phyloP scores from a whole-genome alignment of 176 grass and related monocot species.

The Juncus inflexus region DNA sequence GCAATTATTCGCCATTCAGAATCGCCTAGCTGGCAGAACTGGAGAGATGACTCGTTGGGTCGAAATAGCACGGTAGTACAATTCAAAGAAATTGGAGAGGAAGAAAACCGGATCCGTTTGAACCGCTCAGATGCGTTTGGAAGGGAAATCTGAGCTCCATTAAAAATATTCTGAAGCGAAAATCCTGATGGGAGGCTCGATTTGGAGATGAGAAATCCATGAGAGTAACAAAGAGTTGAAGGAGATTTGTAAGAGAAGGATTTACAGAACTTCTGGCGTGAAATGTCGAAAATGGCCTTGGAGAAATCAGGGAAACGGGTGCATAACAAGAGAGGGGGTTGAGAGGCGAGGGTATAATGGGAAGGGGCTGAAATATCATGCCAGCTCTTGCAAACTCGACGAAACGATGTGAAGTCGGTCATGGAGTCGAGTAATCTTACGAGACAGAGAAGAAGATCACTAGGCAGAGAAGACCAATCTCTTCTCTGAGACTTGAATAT shows the following conservation, averaged over 20 bases:
- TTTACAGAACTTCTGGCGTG: constrained; percentile 40
- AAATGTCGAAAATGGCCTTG: constrained; percentile 49
- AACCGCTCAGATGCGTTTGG: not conserved
- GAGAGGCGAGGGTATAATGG: constrained; percentile 33
- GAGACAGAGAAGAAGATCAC: constrained; percentile 37
- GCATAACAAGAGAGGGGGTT: constrained; percentile 45
- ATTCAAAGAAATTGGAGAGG: constrained; percentile 37
- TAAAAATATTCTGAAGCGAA: constrained; percentile 65
- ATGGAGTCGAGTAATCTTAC: constrained; percentile 44
- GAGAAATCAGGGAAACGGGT: constrained; percentile 38
- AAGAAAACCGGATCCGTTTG: constrained; percentile 17
- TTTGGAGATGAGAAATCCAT: constrained; percentile 55
- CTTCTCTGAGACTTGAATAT: not conserved
- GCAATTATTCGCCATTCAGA: constrained; percentile 39
- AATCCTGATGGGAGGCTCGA: constrained; percentile 29
- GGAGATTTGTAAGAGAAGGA: constrained; percentile 43
- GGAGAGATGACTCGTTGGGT: constrained; percentile 9
- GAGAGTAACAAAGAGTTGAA: constrained; percentile 40
- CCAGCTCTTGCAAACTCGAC: constrained; percentile 46
- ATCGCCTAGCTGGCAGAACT: constrained; percentile 43
- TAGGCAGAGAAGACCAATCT: constrained; percentile 35
- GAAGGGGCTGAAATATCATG: constrained; percentile 29
- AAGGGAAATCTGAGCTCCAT: constrained; percentile 48
- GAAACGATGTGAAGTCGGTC: constrained; percentile 57
- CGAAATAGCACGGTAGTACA: constrained; percentile 36